Conservation (phyloP, 1,284 basidiomycete species). For the Cystobasidiaceae sp. region DNA sequence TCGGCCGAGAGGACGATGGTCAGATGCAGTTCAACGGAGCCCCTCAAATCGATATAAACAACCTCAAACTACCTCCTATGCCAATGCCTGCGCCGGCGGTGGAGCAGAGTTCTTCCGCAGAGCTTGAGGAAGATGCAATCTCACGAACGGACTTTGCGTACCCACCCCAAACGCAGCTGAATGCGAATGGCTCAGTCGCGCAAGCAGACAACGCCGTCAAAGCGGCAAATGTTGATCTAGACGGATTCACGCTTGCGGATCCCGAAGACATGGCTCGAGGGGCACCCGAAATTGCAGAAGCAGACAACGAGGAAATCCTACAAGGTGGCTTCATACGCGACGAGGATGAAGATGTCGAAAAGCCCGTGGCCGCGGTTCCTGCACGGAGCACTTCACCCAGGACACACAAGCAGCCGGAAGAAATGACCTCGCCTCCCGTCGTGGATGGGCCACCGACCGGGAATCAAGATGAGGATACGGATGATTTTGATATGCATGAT, state of each 20-base stretch:
- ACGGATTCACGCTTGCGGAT: constrained; percentile 17
- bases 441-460: too few species aligned
- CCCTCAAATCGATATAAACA: constrained; percentile 12
- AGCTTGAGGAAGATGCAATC: not conserved
- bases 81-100: constrained; percentile 14
- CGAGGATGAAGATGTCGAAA: constrained; percentile 4
- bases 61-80: constrained; percentile 28
- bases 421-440: too few species aligned
- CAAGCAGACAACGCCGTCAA: too few species aligned
- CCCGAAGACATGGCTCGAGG: constrained; percentile 26
- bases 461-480: too few species aligned
- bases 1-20: not conserved
- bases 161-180: constrained; percentile 10
- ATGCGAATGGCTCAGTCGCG: too few species aligned
- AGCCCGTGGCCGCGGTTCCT: not conserved
- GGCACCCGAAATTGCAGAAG: constrained; percentile 16
- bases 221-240: constrained; percentile 11
- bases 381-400: not conserved
- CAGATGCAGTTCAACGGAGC: not conserved
- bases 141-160: not conserved
- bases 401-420: not conserved
- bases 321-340: constrained; percentile 6
- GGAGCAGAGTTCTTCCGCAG: not conserved
- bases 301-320: not conserved
- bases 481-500: too few species aligned